Evolutionary conservation across 2,329 filamentous ascomycete genomes (phyloP), one percentile per base, ranked within the genome.

Genomic region (Aspergillus sp.): DNA sequence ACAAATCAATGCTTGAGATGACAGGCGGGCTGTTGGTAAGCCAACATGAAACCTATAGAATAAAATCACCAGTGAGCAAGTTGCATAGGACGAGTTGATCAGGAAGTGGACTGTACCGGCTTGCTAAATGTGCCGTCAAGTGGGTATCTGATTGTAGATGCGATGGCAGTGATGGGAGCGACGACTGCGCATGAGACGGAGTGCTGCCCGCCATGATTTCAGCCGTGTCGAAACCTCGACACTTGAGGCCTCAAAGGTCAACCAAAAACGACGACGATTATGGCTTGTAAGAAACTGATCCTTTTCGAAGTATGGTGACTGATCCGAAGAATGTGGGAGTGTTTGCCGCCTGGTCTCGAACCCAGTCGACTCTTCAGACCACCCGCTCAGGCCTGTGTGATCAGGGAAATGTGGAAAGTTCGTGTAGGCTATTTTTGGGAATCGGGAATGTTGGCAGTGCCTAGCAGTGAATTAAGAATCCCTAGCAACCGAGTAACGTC

Each of bases 21-120:
- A 96, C 12, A 98, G 81, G 39, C 82, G 82, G 42, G 93, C 89
- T 1, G 90, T 95, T 7, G 93, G 90, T 46, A 93, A 74, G 42
- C 88, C 86, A 42, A 94, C 86, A 71, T 98, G 93, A 68, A 95
- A 98, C 42, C 91, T 89, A 66, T 81, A 83, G 69, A 90, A 85
- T 40, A 84, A 78, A 73, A 90, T 30, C 5, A 38, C 40, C 50
- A 51, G 40, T 42, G 37, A 47, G 34, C 9, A 35, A 34, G 27
- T 7, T 8, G 11, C 32, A 8, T 26, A 10, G 29, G 7, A 11
- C 29, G 28, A 28, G 38, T 26, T 40, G 27, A 40, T 11, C 27
- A 19, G 34, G 27, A 40, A 19, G 19, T 19, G 4, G 19, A 19
- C 19, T 19, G 36, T 67, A 73, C 70, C 72, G 68, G 56, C 72